A percentile compares a stretch with the other conserved stretches of the same genome.
Conservation (phyloP, 2,329 filamentous ascomycete species). For the Penicillium sp. region DNA sequence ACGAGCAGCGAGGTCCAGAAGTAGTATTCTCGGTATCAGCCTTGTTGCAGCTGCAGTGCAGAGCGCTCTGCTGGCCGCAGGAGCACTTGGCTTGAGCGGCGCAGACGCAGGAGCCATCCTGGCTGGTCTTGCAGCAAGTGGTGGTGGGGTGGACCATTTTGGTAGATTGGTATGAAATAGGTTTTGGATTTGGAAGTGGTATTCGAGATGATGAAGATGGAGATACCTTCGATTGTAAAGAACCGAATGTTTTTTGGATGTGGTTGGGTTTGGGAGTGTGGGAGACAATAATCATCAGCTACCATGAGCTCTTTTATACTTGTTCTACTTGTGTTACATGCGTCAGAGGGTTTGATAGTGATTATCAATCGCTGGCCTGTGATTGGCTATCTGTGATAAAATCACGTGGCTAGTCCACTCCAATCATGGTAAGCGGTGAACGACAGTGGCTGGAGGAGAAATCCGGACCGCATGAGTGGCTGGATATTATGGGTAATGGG, state of each 20-base stretch:
- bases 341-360: constrained; percentile 14
- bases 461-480: constrained; percentile 3
- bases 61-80: constrained; percentile 81
- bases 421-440: constrained; percentile 8
- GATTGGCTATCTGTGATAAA: constrained; percentile 15
- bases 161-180: constrained; percentile 11
- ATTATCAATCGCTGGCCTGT: constrained; percentile 28
- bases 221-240: not conserved
- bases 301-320: constrained; percentile 14
- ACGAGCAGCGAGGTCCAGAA: constrained; percentile 73
- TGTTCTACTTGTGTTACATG: constrained; percentile 11
- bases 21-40: constrained; percentile 70
- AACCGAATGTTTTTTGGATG: not conserved
- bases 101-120: constrained; percentile 53
- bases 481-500: not conserved
- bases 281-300: not conserved
- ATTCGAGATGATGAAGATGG: not conserved
- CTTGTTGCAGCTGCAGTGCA: constrained; percentile 82
- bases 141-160: constrained; percentile 47
- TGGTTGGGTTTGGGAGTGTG: not conserved
- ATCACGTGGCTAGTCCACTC: constrained; percentile 6
- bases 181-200: not conserved
- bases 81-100: constrained; percentile 67
- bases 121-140: constrained; percentile 59
- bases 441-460: constrained; percentile 12